A percentile compares a stretch with the other conserved stretches of the same genome.
These are phyloP conservation scores for Diaporthe sp. DNA, from an alignment of 2,329 filamentous ascomycete species.

Conservation along the genomic window DNA sequence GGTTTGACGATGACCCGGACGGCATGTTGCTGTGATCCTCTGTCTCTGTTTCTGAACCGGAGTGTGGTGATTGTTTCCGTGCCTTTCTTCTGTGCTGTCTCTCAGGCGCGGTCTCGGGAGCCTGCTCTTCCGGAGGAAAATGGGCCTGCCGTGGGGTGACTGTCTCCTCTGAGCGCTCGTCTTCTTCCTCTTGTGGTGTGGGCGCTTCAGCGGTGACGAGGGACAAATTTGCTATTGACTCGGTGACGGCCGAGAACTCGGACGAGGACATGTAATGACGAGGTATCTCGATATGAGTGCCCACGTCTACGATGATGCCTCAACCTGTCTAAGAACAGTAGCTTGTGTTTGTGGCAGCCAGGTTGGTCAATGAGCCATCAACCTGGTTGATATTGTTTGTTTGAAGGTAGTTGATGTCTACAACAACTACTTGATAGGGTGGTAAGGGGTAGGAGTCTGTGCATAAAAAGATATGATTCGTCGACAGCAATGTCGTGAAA, in stretches of 20 bases:
- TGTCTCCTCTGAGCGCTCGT: slow-evolving; percentile 17
- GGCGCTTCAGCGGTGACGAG: slow-evolving; percentile 12
- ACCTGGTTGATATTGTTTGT: slow-evolving; percentile 3
- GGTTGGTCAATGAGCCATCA: slow-evolving; percentile 9
- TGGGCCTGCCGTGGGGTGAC: slow-evolving; percentile 34
- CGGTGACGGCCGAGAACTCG: slow-evolving; percentile 29
- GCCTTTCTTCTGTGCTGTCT: background rate
- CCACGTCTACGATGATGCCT: background rate
- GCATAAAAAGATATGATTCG: slow-evolving; percentile 5
- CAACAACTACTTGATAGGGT: slow-evolving; percentile 18
- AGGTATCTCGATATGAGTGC: background rate
- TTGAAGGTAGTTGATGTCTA: background rate
- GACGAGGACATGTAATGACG: slow-evolving; percentile 37
- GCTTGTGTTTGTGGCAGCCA: background rate
- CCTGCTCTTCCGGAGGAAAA: slow-evolving; percentile 2
- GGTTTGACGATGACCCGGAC: slow-evolving; percentile 47
- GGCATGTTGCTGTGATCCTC: slow-evolving; percentile 48
- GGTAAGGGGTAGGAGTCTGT: background rate
- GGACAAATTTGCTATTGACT: slow-evolving; percentile 33
- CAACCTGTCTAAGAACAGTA: slow-evolving; percentile 27
- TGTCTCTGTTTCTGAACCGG: slow-evolving; percentile 50
- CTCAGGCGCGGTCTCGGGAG: background rate
- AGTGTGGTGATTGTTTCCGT: slow-evolving; percentile 35
- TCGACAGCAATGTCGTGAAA: slow-evolving; percentile 28
- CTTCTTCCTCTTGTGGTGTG: background rate